phyloP scores from a whole-genome alignment of 768 basidiomycete species.

The Pleurotus ostreatus region DNA sequence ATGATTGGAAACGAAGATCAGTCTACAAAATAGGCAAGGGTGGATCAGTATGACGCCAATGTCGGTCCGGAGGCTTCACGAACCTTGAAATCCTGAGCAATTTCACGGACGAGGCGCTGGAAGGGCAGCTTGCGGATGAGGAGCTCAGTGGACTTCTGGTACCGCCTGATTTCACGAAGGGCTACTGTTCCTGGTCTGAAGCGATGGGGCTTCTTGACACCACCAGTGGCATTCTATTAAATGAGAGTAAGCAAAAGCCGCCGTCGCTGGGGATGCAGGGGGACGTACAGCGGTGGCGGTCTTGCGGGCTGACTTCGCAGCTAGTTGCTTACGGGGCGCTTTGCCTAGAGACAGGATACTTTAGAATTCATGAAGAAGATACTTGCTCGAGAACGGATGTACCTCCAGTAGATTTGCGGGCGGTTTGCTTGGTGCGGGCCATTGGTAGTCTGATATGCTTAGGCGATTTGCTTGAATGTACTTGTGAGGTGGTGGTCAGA shows the following conservation, averaged over 20 bases:
- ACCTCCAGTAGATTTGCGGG: conserved; percentile 77
- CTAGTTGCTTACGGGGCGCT: conserved; percentile 59
- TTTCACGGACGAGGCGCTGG: conserved; percentile 75
- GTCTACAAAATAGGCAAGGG: conserved; percentile 33
- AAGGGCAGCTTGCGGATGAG: conserved; percentile 65
- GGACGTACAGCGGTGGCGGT: conserved; percentile 35
- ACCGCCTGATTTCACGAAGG: conserved; percentile 68
- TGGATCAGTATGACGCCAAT: background rate
- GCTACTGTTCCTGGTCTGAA: conserved; percentile 79
- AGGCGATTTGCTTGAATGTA: background rate
- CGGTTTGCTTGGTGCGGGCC: conserved; percentile 77
- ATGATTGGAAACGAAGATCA: conserved; percentile 74
- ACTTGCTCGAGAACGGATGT: conserved; percentile 8
- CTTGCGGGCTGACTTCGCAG: conserved; percentile 57
- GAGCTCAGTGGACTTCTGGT: conserved; percentile 62
- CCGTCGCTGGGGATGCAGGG: background rate
- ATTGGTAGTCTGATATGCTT: conserved; percentile 27
- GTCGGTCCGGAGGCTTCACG: conserved; percentile 12
- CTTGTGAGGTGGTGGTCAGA: conserved; percentile 22
- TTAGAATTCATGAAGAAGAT: background rate
- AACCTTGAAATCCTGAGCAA: conserved; percentile 79
- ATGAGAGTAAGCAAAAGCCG: background rate
- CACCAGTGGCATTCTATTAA: conserved; percentile 46
- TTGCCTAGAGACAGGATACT: conserved; percentile 32
- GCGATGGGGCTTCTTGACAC: conserved; percentile 81